A percentile compares a stretch with the other conserved stretches of the same genome.
Evolutionary conservation across 306 rosid species (phyloP).

Genomic region (Rosa rugosa): DNA sequence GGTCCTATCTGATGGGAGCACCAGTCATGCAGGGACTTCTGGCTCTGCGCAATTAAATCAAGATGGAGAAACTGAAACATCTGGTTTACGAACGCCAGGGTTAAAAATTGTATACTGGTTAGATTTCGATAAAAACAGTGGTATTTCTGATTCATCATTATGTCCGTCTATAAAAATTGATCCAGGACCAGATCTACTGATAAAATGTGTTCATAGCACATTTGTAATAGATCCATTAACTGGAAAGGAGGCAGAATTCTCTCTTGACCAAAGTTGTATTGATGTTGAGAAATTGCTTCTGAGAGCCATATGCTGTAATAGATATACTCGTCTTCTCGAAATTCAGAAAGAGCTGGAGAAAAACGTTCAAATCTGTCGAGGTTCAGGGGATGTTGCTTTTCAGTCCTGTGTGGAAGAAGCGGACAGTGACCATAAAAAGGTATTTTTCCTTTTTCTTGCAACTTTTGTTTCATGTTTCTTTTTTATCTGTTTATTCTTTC

Average conservation of each 20-base stretch:
- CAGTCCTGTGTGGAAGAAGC: conserved; percentile 54
- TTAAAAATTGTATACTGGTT: conserved; percentile 88
- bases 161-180: conserved; percentile 88
- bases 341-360: conserved; percentile 80
- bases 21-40: conserved; percentile 62
- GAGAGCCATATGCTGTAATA: conserved; percentile 84
- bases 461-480: background rate
- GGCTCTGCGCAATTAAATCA: conserved; percentile 62
- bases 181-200: conserved; percentile 84
- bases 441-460: conserved; percentile 22
- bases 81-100: conserved; percentile 86
- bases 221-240: conserved; percentile 90
- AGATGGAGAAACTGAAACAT: conserved; percentile 80
- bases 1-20: conserved; percentile 67
- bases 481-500: background rate
- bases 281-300: conserved; percentile 91
- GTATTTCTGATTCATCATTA: conserved; percentile 55
- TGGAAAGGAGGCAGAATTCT: conserved; percentile 84
- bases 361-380: conserved; percentile 69
- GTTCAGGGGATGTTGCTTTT: conserved; percentile 72
- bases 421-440: conserved; percentile 68
- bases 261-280: conserved; percentile 81
- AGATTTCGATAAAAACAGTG: conserved; percentile 75
- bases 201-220: conserved; percentile 77
- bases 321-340: conserved; percentile 89